Percentiles rank a stretch among this genome's conserved stretches.
Conservation (phyloP, 148 eudicot genomes). For the Vaccinium corymbosum region DNA sequence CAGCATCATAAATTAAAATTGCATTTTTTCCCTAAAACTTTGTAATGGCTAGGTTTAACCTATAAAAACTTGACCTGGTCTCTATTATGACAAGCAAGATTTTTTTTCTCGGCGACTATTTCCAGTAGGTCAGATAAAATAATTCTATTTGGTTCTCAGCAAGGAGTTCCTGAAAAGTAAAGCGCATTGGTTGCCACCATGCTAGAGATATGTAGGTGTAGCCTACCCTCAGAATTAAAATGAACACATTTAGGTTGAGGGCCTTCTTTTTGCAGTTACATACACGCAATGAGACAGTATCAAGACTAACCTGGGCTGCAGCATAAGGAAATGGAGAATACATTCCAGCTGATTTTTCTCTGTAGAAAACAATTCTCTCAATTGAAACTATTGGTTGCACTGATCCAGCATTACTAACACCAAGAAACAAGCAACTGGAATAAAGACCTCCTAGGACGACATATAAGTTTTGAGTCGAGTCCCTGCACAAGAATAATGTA, state of each 20-base stretch:
- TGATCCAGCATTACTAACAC: slow-evolving; percentile 72
- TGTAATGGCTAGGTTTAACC: slow-evolving; percentile 2
- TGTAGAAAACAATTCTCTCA: slow-evolving; percentile 85
- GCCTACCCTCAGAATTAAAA: not conserved
- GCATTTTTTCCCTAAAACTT: not conserved
- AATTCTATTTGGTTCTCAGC: not conserved
- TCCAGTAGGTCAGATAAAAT: slow-evolving; percentile 8
- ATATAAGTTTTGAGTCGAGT: slow-evolving; percentile 45
- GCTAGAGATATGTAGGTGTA: slow-evolving; percentile 3
- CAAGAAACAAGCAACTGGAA: slow-evolving; percentile 64
- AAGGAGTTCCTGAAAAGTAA: not conserved
- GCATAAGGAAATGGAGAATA: slow-evolving; percentile 81
- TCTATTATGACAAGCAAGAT: not conserved
- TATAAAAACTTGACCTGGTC: not conserved
- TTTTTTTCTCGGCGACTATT: not conserved
- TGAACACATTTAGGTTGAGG: slow-evolving; percentile 4
- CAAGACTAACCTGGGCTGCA: slow-evolving; percentile 63
- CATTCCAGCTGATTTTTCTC: slow-evolving; percentile 96
- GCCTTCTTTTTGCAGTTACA: not conserved
- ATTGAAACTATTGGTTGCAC: slow-evolving; percentile 84
- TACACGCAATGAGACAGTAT: not conserved
- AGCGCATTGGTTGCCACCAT: not conserved
- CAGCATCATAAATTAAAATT: not conserved
- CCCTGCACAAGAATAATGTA: slow-evolving; percentile 40
- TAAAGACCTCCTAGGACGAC: slow-evolving; percentile 71